Conservation (phyloP, 345 rosid genomes). For the Hirschfeldia incana region DNA sequence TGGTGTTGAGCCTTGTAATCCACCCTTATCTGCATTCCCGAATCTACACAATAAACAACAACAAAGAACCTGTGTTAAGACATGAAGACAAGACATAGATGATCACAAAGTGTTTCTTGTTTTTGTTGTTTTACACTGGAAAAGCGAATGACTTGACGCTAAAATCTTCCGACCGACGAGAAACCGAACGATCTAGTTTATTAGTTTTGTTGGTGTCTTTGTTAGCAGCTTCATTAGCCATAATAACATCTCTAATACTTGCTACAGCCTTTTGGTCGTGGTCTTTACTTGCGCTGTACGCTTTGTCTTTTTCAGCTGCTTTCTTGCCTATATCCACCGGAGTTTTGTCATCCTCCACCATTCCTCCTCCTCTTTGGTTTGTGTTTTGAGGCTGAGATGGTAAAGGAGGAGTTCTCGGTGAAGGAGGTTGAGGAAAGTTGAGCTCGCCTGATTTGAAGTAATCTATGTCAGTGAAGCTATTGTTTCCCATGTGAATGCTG, state of each 20-base stretch:
- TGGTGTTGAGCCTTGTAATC: slow-evolving; percentile 10
- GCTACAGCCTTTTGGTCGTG: slow-evolving; percentile 57
- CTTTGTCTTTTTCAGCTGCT: slow-evolving; percentile 40
- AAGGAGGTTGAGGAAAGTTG: slow-evolving; percentile 38
- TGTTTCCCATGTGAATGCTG: slow-evolving; percentile 71
- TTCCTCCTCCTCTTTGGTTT: slow-evolving; percentile 1
- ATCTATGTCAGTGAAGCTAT: slow-evolving; percentile 57
- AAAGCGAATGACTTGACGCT: not conserved
- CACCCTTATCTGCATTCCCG: slow-evolving; percentile 46
- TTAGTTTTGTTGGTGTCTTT: not conserved
- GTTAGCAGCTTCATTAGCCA: slow-evolving; percentile 41
- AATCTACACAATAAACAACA: slow-evolving; percentile 41
- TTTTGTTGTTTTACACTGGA: not conserved
- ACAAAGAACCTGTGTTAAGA: not conserved
- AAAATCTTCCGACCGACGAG: not conserved
- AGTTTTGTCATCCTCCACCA: slow-evolving; percentile 23
- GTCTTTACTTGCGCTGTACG: slow-evolving; percentile 38
- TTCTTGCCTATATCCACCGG: slow-evolving; percentile 27
- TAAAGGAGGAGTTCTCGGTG: slow-evolving; percentile 31
- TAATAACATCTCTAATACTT: slow-evolving; percentile 52
- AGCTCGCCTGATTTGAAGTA: slow-evolving; percentile 65
- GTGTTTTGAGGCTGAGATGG: not conserved
- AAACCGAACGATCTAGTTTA: slow-evolving; percentile 4
- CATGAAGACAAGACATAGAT: slow-evolving; percentile 40
- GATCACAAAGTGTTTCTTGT: not conserved